phyloP scores from a whole-genome alignment of 345 rosid genomes.

The Sonneratia caseolaris region DNA sequence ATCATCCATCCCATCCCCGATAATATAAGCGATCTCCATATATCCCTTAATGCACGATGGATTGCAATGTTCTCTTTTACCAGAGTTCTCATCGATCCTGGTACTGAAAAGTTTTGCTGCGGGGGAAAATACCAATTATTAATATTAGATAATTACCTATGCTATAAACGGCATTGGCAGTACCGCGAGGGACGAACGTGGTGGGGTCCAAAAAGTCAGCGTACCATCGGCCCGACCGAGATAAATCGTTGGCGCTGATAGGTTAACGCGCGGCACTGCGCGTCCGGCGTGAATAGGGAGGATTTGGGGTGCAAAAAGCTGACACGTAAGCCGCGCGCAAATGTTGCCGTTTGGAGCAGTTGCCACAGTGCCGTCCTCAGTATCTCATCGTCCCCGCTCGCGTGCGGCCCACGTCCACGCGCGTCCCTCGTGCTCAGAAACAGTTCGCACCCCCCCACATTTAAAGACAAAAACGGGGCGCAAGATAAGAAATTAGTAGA shows the following conservation, averaged over 20 bases:
- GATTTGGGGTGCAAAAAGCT: conserved; percentile 40
- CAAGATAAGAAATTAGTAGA: too few relatives aligned
- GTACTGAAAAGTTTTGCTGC: too few relatives aligned
- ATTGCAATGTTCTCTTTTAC: too few relatives aligned
- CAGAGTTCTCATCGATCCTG: too few relatives aligned
- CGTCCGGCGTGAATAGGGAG: conserved; percentile 27
- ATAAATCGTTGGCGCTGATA: background rate
- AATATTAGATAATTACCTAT: too few relatives aligned
- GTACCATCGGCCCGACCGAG: background rate
- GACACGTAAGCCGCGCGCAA: conserved; percentile 93
- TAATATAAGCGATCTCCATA: too few relatives aligned
- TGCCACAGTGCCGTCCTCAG: background rate
- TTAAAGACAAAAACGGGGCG: too few relatives aligned
- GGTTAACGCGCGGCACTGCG: background rate
- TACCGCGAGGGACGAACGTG: background rate
- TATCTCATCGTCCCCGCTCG: conserved; percentile 2
- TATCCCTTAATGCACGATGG: too few relatives aligned
- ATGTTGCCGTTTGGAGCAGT: conserved; percentile 56
- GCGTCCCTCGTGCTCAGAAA: background rate
- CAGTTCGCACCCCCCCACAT: too few relatives aligned
- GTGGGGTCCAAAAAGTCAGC: background rate
- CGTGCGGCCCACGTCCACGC: conserved; percentile 8
- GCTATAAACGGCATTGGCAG: too few relatives aligned
- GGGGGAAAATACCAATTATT: too few relatives aligned
- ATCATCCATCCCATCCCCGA: too few relatives aligned